A percentile compares a stretch with the other conserved stretches of the same genome.
phyloP scores from a whole-genome alignment of 306 rosid genomes.

The Inga leiocalycina region DNA sequence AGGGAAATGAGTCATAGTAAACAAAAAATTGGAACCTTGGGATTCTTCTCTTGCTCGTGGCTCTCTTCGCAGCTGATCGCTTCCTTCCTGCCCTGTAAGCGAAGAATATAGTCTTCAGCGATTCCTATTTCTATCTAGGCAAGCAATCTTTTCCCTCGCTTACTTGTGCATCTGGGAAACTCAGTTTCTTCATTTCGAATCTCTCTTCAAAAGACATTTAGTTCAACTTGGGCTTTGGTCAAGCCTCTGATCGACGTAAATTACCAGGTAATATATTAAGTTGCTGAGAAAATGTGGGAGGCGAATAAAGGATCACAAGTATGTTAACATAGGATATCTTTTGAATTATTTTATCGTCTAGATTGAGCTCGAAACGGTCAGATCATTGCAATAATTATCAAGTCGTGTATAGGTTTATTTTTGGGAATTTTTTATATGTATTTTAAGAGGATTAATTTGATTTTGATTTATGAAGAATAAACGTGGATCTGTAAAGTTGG shows the following conservation, averaged over 20 bases:
- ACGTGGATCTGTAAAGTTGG: neutral
- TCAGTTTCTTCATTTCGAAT: conserved; percentile 25
- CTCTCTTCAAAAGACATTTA: neutral
- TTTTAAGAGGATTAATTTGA: conserved; percentile 10
- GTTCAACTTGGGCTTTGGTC: conserved; percentile 5
- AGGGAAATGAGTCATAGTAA: neutral
- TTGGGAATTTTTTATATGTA: neutral
- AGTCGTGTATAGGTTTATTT: neutral
- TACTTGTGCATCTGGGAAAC: conserved; percentile 1
- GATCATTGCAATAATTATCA: neutral
- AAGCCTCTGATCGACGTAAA: conserved; percentile 9
- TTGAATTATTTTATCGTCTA: neutral
- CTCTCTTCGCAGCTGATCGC: neutral
- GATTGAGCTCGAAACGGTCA: neutral
- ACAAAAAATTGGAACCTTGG: neutral
- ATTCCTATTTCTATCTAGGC: neutral
- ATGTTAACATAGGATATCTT: neutral
- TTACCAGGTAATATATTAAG: conserved; percentile 31
- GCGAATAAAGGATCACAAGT: neutral
- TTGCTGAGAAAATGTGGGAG: neutral
- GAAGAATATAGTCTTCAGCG: conserved; percentile 34
- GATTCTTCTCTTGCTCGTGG: neutral
- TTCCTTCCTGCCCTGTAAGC: conserved; percentile 37
- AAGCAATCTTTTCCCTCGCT: conserved; percentile 3
- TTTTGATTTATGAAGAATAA: neutral